Percentiles rank a stretch among this genome's conserved stretches.
phyloP scores from a whole-genome alignment of 306 rosid species.

The Castanea mollissima region DNA sequence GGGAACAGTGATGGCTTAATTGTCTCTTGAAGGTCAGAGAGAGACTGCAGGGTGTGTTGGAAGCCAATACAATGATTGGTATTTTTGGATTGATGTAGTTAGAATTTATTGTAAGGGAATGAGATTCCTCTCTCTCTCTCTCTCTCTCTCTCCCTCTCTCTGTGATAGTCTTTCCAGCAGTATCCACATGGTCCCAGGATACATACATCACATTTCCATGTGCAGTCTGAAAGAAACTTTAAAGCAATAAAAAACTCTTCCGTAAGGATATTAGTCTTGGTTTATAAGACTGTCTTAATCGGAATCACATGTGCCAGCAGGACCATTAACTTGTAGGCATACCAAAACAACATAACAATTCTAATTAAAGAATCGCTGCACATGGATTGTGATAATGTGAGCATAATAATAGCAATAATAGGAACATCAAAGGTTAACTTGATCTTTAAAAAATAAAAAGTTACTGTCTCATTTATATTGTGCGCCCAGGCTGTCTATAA shows the following conservation, averaged over 20 bases:
- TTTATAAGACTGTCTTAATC: constrained; percentile 33
- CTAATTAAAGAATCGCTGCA: constrained; percentile 1
- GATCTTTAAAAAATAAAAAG: not conserved
- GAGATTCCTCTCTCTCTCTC: constrained; percentile 34
- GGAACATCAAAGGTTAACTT: not conserved
- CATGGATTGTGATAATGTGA: not conserved
- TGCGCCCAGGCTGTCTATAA: not conserved
- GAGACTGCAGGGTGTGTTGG: constrained; percentile 20
- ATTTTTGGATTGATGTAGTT: constrained; percentile 35
- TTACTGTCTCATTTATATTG: not conserved
- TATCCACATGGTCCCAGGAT: constrained; percentile 53
- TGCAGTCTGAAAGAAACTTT: constrained; percentile 55
- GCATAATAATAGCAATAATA: not conserved
- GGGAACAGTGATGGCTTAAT: constrained; percentile 30
- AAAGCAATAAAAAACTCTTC: constrained; percentile 31
- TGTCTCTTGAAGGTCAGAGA: constrained; percentile 32
- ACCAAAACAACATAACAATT: constrained; percentile 17
- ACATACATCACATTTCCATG: constrained; percentile 48
- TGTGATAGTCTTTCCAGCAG: constrained; percentile 43
- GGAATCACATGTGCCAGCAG: constrained; percentile 35
- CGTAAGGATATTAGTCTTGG: constrained; percentile 31
- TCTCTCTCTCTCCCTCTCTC: not conserved
- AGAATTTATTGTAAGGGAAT: constrained; percentile 35
- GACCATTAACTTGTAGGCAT: constrained; percentile 30
- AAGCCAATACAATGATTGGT: constrained; percentile 58